Base-by-base conservation (phyloP, 306 rosid species). In the Oemleria cerasiformis region DNA sequence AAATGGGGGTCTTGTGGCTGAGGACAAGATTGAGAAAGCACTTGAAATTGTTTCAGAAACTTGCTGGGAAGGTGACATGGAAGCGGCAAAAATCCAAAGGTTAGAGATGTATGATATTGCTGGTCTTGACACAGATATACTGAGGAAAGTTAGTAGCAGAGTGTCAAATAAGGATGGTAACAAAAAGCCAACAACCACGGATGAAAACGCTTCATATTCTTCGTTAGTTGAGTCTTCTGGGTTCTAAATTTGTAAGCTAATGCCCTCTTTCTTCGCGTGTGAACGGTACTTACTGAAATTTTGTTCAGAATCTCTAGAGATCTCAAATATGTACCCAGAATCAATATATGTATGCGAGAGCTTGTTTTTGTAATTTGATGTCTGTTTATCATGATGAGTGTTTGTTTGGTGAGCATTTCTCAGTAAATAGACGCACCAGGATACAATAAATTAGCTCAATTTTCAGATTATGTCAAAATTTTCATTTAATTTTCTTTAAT, bases 121-220 rank as follows among this genome's bases (percentile, higher is more conserved):
- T 38, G 96, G 96, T 73, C 69, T 89, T 48, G 87, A 91, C 68
- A 81, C 62, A 14, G 85, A 59, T 38, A 80, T 74, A 43, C 75
- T 74, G 23, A 36, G 48, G 34, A 88, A 77, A 73, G 65, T 71
- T 41, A 73, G 70, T 60, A 82, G 67, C 55, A 82, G 74, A 56
- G 73, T 71, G 54, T 56, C 81, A 13, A 68, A 76, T 49, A 84
- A 80, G 78, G 73, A 54, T 63, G n/a, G 43, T 34, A 55, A 72
- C 74, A 89, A 75, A 80, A 86, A 77, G 19, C 78, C 73, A 47
- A 14, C 76, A 44, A 63, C 80, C 1, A 15, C 78, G 7, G 97
- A 94, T 82, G 97, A 94, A 78, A 82, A 94, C 74, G 97, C 93
- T 8, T 87, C 96, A 1, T 94, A 94, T 83, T 89, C 96, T 42